Conservation (phyloP, 2,329 filamentous ascomycete genomes). For the Thermoascus crustaceus region DNA sequence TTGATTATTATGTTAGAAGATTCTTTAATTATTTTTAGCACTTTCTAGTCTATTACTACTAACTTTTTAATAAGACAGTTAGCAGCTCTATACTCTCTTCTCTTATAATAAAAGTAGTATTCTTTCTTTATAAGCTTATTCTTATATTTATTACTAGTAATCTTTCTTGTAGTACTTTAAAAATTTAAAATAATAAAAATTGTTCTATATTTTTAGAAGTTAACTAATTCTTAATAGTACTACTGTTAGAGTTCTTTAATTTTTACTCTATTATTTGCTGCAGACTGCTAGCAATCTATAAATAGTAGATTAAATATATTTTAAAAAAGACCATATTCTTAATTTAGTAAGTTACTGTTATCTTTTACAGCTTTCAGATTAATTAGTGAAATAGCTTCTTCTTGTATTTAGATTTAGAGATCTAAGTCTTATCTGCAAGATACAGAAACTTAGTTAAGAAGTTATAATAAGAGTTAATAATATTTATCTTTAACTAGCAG, state of each 20-base stretch:
- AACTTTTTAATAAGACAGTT: too few relatives aligned
- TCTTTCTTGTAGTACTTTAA: background rate
- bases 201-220: background rate
- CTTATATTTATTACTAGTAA: background rate
- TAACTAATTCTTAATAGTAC: too few relatives aligned
- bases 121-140: too few relatives aligned
- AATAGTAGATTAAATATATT: background rate
- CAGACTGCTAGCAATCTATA: background rate
- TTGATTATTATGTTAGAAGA: too few relatives aligned
- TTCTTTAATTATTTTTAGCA: too few relatives aligned
- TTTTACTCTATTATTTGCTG: background rate
- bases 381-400: too few relatives aligned
- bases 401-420: background rate
- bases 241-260: background rate
- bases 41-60: too few relatives aligned
- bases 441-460: slow-evolving; percentile 3
- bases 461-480: too few relatives aligned
- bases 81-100: too few relatives aligned
- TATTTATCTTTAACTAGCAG: too few relatives aligned
- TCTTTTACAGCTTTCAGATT: too few relatives aligned
- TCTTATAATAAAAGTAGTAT: too few relatives aligned
- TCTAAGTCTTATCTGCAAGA: background rate
- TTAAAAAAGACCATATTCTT: background rate
- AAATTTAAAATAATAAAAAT: background rate
- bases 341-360: background rate